Evolutionary conservation across 768 basidiomycete species (phyloP).

Genomic region (Auricularia sp.): DNA sequence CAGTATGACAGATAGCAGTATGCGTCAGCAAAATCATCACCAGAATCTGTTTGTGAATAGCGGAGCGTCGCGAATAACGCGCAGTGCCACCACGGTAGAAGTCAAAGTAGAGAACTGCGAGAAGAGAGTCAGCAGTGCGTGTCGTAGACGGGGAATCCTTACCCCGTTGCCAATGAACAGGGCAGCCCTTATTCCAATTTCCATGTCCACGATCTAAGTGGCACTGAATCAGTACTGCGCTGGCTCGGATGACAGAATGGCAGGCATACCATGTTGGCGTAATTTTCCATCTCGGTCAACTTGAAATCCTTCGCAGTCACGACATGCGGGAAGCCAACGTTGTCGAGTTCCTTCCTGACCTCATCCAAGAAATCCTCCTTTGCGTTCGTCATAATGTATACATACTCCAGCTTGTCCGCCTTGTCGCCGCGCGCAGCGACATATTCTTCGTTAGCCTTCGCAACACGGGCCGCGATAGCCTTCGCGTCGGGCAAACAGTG

Average conservation of each 20-base stretch:
- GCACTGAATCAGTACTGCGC: too few species aligned
- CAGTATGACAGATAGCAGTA: too few species aligned
- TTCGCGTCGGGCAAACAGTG: conserved; percentile 46
- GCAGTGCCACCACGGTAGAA: background rate
- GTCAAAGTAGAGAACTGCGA: conserved; percentile 7
- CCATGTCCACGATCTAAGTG: conserved; percentile 54
- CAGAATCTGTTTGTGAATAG: background rate
- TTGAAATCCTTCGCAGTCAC: background rate
- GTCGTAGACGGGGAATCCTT: background rate
- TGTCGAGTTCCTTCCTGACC: background rate
- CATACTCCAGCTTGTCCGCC: conserved; percentile 26
- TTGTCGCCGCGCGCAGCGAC: conserved; percentile 11
- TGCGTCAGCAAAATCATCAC: background rate
- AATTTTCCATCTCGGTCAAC: background rate
- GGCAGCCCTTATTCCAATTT: conserved; percentile 52
- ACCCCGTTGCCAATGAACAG: conserved; percentile 58
- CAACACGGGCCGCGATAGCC: conserved; percentile 38
- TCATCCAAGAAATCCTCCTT: conserved; percentile 38
- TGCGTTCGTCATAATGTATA: conserved; percentile 63
- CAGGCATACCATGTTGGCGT: background rate
- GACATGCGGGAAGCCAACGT: background rate
- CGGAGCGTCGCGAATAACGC: background rate
- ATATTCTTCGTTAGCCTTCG: conserved; percentile 24
- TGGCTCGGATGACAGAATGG: background rate
- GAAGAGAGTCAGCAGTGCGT: too few species aligned